A percentile compares a stretch with the other conserved stretches of the same genome.
These are phyloP conservation scores for Cladobotryum protrusum DNA, from an alignment of 2,329 filamentous ascomycete genomes.

Conservation along the genomic window DNA sequence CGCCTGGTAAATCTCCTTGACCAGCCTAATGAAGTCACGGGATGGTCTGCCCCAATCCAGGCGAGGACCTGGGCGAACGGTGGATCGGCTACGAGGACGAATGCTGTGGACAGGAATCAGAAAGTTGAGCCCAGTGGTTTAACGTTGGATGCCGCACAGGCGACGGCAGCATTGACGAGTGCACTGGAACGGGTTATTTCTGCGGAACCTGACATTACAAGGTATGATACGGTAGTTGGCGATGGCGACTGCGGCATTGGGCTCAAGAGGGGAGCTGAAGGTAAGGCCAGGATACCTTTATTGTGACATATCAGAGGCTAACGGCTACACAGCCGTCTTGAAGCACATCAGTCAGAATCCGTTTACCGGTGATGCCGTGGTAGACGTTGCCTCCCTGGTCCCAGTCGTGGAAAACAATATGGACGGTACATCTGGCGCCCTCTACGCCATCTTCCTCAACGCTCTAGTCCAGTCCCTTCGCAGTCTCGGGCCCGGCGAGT, in stretches of 20 bases:
- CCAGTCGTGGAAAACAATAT: constrained; percentile 51
- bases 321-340: constrained; percentile 40
- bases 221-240: constrained; percentile 75
- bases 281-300: constrained; percentile 28
- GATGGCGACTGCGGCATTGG: constrained; percentile 89
- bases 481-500: constrained; percentile 33
- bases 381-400: constrained; percentile 48
- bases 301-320: constrained; percentile 11
- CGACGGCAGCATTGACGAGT: constrained; percentile 46
- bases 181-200: constrained; percentile 57
- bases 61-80: constrained; percentile 58
- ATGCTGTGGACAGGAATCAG: constrained; percentile 25
- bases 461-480: constrained; percentile 63
- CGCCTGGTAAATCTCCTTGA: constrained; percentile 66
- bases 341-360: constrained; percentile 40
- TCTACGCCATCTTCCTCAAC: constrained; percentile 82
- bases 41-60: constrained; percentile 61
- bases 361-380: constrained; percentile 45
- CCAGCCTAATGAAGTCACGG: constrained; percentile 60
- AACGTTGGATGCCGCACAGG: constrained; percentile 44
- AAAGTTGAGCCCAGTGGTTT: constrained; percentile 41
- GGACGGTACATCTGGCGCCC: constrained; percentile 56
- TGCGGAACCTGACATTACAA: constrained; percentile 65
- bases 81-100: constrained; percentile 42
- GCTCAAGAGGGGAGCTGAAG: constrained; percentile 79